Percentiles rank a stretch among this genome's conserved stretches.
Conservation (phyloP, 2,329 filamentous ascomycete species). For the Cladosporium sp. region DNA sequence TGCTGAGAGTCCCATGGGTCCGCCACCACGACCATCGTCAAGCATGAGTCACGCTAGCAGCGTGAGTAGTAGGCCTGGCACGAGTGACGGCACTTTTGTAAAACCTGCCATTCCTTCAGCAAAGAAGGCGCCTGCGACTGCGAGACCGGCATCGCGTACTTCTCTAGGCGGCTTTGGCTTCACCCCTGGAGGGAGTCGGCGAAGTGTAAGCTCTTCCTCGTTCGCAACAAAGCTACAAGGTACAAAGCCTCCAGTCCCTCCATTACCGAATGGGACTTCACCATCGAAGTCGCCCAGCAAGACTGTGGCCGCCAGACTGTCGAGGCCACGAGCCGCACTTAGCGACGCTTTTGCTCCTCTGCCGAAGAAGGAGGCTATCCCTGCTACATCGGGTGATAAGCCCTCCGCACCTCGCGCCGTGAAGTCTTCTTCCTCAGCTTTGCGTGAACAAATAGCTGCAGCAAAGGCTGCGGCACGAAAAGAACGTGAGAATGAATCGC, state of each 20-base stretch:
- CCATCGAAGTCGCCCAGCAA: conserved; percentile 32
- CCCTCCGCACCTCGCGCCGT: neutral
- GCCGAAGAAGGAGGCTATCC: conserved; percentile 17
- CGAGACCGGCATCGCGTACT: conserved; percentile 27
- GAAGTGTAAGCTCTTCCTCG: conserved; percentile 25
- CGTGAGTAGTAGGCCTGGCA: conserved; percentile 44
- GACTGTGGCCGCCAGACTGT: conserved; percentile 30
- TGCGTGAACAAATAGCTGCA: conserved; percentile 88
- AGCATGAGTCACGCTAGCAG: conserved; percentile 47
- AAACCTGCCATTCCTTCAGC: conserved; percentile 31
- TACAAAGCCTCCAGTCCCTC: conserved; percentile 7
- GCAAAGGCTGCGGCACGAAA: conserved; percentile 68
- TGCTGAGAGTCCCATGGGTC: conserved; percentile 52
- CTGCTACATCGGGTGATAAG: conserved; percentile 3
- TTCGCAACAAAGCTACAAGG: conserved; percentile 22
- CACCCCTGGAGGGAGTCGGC: conserved; percentile 17
- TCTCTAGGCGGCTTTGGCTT: conserved; percentile 24
- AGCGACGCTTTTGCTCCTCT: conserved; percentile 29
- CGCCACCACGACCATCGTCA: conserved; percentile 60
- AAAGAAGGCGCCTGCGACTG: conserved; percentile 30
- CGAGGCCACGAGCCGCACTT: conserved; percentile 29
- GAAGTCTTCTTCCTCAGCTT: conserved; percentile 63
- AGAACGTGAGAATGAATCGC: conserved; percentile 30
- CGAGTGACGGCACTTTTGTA: conserved; percentile 38
- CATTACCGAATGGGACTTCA: neutral